A percentile compares a stretch with the other conserved stretches of the same genome.
These are phyloP conservation scores for Xylaria multiplex DNA, from an alignment of 2,329 filamentous ascomycete species.

Conservation along the genomic window DNA sequence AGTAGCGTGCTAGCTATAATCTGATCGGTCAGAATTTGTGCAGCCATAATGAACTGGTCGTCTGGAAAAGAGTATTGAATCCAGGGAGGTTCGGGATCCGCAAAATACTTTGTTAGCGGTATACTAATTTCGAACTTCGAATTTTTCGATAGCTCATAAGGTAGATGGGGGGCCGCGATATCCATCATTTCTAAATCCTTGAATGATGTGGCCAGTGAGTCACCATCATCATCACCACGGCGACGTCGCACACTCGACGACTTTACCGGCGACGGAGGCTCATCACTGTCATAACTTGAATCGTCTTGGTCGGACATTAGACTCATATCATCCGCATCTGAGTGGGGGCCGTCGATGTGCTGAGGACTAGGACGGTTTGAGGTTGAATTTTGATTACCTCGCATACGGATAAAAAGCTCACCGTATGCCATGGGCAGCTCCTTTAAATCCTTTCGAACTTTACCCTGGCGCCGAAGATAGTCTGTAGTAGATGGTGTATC, in stretches of 20 bases:
- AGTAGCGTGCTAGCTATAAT: conserved; percentile 64
- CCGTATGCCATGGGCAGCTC: conserved; percentile 51
- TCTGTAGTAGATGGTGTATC: conserved; percentile 58
- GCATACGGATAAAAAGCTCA: conserved; percentile 53
- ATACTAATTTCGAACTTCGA: conserved; percentile 61
- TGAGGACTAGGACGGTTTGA: conserved; percentile 53
- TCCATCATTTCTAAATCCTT: conserved; percentile 60
- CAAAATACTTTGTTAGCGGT: conserved; percentile 65
- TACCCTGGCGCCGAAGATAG: conserved; percentile 60
- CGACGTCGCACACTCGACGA: conserved; percentile 55
- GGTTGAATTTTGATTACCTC: conserved; percentile 49
- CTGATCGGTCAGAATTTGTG: conserved; percentile 78
- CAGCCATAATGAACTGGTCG: conserved; percentile 72
- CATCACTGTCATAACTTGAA: conserved; percentile 61
- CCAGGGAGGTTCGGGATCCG: conserved; percentile 65
- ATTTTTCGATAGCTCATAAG: conserved; percentile 61
- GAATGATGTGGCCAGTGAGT: conserved; percentile 62
- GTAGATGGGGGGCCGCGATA: conserved; percentile 58
- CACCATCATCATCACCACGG: conserved; percentile 62
- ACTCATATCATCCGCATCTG: conserved; percentile 62
- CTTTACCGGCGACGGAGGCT: conserved; percentile 61
- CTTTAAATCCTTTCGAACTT: conserved; percentile 52
- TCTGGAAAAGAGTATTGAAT: conserved; percentile 60
- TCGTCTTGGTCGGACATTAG: conserved; percentile 66
- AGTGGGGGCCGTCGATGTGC: conserved; percentile 53